Evolutionary conservation across 352 stramenopile species (phyloP).

Genomic region (Pythium oligandrum): DNA sequence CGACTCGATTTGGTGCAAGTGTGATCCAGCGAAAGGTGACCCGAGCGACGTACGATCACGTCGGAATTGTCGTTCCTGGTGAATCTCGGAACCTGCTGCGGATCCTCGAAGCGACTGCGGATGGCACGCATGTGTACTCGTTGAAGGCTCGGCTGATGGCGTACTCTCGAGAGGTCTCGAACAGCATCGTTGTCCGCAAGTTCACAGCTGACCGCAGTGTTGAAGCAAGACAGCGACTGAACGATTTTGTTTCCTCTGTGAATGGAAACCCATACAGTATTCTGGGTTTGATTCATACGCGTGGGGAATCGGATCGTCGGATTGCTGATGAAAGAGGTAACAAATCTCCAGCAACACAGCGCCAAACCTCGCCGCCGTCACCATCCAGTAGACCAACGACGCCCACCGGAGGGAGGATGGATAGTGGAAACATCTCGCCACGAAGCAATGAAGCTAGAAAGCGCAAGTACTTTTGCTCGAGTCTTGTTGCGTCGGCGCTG

Average conservation of each 20-base stretch:
- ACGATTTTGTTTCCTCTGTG: conserved; percentile 56
- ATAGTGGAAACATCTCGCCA: background rate
- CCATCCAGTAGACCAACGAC: background rate
- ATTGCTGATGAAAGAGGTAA: conserved; percentile 5
- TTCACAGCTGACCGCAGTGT: conserved; percentile 38
- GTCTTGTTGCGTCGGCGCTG: conserved; percentile 67
- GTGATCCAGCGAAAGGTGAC: conserved; percentile 81
- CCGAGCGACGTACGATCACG: conserved; percentile 74
- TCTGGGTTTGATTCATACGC: conserved; percentile 56
- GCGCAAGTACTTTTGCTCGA: conserved; percentile 86
- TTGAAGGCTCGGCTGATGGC: conserved; percentile 74
- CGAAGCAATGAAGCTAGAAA: conserved; percentile 15
- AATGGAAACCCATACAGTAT: conserved; percentile 85
- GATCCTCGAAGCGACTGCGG: conserved; percentile 75
- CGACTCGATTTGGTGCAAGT: conserved; percentile 69
- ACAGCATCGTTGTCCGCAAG: conserved; percentile 68
- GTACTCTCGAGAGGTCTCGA: conserved; percentile 77
- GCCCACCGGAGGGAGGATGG: too few species aligned
- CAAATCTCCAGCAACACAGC: conserved; percentile 4
- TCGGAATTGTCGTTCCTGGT: conserved; percentile 73
- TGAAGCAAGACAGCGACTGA: conserved; percentile 35
- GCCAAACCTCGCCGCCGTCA: background rate
- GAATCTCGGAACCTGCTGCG: conserved; percentile 50
- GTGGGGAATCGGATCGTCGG: conserved; percentile 44
- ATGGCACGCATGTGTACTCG: conserved; percentile 77